Conservation (phyloP, 163 green algal genomes). For the Scenedesmus sp. region DNA sequence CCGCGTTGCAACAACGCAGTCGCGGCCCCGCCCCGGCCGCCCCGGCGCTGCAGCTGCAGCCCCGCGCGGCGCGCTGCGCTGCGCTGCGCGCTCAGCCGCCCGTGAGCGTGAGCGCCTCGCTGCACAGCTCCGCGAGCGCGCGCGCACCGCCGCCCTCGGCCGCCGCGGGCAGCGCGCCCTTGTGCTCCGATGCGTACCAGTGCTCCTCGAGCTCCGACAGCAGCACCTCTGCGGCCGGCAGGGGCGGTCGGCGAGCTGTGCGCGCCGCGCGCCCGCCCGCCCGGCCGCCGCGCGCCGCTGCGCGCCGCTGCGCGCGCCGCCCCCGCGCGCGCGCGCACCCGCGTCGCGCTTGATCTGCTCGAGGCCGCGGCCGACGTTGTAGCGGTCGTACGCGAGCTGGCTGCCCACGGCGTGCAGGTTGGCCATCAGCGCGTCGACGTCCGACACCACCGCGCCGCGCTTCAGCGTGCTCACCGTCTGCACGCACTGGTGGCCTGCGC, state of each 20-base stretch:
- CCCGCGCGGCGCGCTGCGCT: too few species aligned
- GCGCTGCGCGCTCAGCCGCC: conserved; percentile 1
- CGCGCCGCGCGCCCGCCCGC: too few species aligned
- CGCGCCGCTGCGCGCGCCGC: too few species aligned
- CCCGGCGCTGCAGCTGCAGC: too few species aligned
- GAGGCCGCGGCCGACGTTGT: background rate
- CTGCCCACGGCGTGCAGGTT: conserved; percentile 6
- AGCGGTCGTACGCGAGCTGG: background rate
- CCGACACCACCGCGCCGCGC: conserved; percentile 39
- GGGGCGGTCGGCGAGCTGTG: too few species aligned
- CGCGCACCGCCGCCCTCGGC: background rate
- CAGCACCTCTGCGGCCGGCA: background rate
- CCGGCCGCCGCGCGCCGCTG: too few species aligned
- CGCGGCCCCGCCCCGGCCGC: too few species aligned
- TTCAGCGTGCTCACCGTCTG: conserved; percentile 43
- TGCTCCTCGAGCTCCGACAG: conserved; percentile 35
- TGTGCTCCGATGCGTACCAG: conserved; percentile 39
- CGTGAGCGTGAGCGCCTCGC: conserved; percentile 31
- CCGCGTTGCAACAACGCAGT: too few species aligned
- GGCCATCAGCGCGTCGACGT: conserved; percentile 32
- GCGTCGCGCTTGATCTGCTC: conserved; percentile 12
- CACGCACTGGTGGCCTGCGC: conserved; percentile 39
- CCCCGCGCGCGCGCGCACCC: too few species aligned
- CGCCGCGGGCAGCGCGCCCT: conserved; percentile 11
- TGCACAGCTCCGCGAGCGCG: conserved; percentile 34